These are phyloP conservation scores for Phoma sp. DNA, from an alignment of 2,329 filamentous ascomycete genomes.

Conservation along the genomic window DNA sequence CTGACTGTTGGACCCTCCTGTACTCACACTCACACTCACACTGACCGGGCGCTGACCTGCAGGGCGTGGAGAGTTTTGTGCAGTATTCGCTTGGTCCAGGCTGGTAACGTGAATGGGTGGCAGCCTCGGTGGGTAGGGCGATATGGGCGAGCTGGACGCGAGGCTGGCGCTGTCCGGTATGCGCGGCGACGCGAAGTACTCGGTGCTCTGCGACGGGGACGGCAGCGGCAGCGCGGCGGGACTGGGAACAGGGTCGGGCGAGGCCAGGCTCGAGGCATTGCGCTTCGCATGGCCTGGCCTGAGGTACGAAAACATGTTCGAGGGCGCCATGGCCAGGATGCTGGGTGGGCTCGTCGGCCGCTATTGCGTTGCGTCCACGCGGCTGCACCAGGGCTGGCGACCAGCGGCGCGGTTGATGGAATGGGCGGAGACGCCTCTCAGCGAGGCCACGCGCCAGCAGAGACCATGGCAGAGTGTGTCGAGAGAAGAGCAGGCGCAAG, in stretches of 20 bases:
- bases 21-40: not conserved
- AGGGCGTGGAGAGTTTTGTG: constrained; percentile 15
- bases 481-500: constrained; percentile 6
- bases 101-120: constrained; percentile 49
- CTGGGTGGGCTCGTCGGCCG: constrained; percentile 21
- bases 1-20: constrained; percentile 11
- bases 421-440: constrained; percentile 37
- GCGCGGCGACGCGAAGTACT: constrained; percentile 41
- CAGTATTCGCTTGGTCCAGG: constrained; percentile 30
- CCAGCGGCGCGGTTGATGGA: constrained; percentile 1
- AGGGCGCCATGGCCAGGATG: constrained; percentile 43
- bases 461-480: constrained; percentile 29
- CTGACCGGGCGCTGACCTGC: constrained; percentile 18
- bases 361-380: constrained; percentile 24
- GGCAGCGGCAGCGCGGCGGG: constrained; percentile 33
- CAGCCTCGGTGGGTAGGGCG: constrained; percentile 47
- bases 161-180: constrained; percentile 38
- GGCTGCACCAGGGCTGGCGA: constrained; percentile 10
- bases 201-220: constrained; percentile 38
- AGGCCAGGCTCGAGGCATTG: constrained; percentile 43
- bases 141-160: constrained; percentile 44
- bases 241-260: constrained; percentile 39
- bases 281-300: constrained; percentile 48
- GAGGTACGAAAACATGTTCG: constrained; percentile 50
- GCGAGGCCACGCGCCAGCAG: constrained; percentile 39